Conservation (phyloP, 495 filamentous ascomycete genomes). For the Lophium mytilinum region DNA sequence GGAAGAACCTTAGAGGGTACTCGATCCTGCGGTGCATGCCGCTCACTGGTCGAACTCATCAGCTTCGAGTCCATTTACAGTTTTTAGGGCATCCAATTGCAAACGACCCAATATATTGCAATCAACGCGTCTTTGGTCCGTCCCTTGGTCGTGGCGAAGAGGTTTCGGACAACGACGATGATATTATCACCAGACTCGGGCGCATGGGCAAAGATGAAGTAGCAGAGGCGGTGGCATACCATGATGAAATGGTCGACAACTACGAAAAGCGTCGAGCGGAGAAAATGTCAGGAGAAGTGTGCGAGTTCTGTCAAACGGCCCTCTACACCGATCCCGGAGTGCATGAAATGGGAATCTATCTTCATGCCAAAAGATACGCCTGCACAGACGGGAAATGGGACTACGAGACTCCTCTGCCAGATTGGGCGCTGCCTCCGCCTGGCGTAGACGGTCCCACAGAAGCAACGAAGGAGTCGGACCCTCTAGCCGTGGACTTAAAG, state of each 20-base stretch:
- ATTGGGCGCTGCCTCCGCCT: conserved; percentile 74
- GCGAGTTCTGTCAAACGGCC: conserved; percentile 73
- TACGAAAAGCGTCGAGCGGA: conserved; percentile 85
- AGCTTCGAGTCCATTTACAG: conserved; percentile 90
- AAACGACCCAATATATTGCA: conserved; percentile 96
- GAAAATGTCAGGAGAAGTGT: conserved; percentile 78
- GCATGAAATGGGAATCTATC: conserved; percentile 86
- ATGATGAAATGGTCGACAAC: conserved; percentile 79
- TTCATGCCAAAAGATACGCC: conserved; percentile 85
- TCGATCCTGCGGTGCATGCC: conserved; percentile 92
- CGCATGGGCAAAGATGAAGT: conserved; percentile 93
- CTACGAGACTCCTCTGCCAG: conserved; percentile 75
- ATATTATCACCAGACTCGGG: conserved; percentile 74
- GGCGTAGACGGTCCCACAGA: conserved; percentile 35
- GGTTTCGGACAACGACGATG: conserved; percentile 65
- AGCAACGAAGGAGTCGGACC: conserved; percentile 30
- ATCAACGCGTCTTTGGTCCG: conserved; percentile 81
- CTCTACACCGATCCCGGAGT: conserved; percentile 84
- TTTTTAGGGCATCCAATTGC: conserved; percentile 89
- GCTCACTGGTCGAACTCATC: conserved; percentile 88
- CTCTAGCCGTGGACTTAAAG: conserved; percentile 26
- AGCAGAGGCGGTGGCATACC: conserved; percentile 84
- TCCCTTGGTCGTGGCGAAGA: conserved; percentile 65
- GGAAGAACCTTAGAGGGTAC: conserved; percentile 54
- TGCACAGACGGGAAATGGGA: conserved; percentile 73